Evolutionary conservation across 305 asterid genomes (phyloP).

Genomic region (Caryopteris hybrid): DNA sequence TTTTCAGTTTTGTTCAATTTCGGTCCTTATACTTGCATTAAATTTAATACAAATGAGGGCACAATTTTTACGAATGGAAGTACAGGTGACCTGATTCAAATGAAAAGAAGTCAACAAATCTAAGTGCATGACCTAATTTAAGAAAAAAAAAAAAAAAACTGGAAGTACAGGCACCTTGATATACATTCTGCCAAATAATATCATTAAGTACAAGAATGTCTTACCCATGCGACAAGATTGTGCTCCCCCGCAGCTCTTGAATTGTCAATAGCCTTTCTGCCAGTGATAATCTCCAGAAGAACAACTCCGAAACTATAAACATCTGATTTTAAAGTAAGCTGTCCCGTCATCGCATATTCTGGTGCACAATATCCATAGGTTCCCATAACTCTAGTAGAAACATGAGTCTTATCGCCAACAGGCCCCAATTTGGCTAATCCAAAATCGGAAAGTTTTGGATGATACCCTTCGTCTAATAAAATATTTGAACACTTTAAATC

Average conservation of each 20-base stretch:
- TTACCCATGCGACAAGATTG: constrained; percentile 63
- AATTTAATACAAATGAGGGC: too few species aligned
- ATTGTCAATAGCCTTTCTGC: constrained; percentile 53
- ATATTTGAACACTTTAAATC: constrained; percentile 60
- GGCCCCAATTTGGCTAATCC: constrained; percentile 69
- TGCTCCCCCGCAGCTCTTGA: constrained; percentile 48
- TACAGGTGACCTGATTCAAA: too few species aligned
- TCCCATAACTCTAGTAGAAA: constrained; percentile 63
- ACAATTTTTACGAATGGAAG: too few species aligned
- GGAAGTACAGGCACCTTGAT: not conserved
- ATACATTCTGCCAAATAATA: not conserved
- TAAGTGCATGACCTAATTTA: too few species aligned
- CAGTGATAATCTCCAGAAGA: constrained; percentile 61
- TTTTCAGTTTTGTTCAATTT: too few species aligned
- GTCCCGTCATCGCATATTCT: constrained; percentile 66
- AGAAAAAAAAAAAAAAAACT: too few species aligned
- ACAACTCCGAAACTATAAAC: constrained; percentile 71
- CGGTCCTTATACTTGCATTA: too few species aligned
- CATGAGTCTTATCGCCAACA: constrained; percentile 49
- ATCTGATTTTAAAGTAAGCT: constrained; percentile 50
- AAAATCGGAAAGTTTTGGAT: constrained; percentile 59
- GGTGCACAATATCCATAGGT: constrained; percentile 67
- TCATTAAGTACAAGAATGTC: not conserved
- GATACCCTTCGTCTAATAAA: constrained; percentile 44
- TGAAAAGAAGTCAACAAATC: too few species aligned